Evolutionary conservation across 306 rosid species (phyloP), one percentile per base, ranked within the genome.

Genomic region (Cucurbita maxima): DNA sequence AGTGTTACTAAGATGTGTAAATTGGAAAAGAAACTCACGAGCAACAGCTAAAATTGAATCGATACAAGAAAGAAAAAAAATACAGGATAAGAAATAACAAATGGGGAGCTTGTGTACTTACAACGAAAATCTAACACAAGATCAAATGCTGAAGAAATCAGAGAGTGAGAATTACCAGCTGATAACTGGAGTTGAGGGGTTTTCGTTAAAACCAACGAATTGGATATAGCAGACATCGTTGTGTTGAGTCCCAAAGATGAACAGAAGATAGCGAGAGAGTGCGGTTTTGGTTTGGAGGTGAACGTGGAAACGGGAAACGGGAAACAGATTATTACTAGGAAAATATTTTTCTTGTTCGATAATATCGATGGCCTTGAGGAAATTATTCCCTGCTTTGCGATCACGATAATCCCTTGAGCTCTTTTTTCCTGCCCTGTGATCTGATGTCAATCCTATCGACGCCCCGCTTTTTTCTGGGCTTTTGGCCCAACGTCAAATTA

Each of bases 141-240:
- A 58, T 50, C 73, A 63, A 36, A 59, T 4, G 74, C 34, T 44
- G 57, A 48, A 48, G 48, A 77, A 53, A 59, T 71, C 30, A 4
- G 64, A 67, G 22, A 19, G 15, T 58, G 74, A 53, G 11, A 13
- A 5, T 78, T 79, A 90, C 92, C 88, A 20, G 87, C 66, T 6
- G 88, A 74, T 1, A 71, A 52, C 34, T 73, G 85, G 62, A 77
- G 1, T 9, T 74, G 79, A 68, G 69, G 82, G 73, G 70, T 83
- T 61, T 68, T 68, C 44, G 89, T 75, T 10, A 81, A 51, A 68
- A 87, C 0, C 81, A 86, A 75, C 4, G 97, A 87, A 81, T 82
- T 77, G 16, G 96, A 84, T 71, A 87, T 52, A 48, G 89, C 81
- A 76, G 96, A 69, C 97, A 92, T 92, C 5, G 80, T 30, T 30